A percentile compares a stretch with the other conserved stretches of the same genome.
Evolutionary conservation across 1,139 yeast species (phyloP).

Genomic region (Saccharomyces pastorianus): DNA sequence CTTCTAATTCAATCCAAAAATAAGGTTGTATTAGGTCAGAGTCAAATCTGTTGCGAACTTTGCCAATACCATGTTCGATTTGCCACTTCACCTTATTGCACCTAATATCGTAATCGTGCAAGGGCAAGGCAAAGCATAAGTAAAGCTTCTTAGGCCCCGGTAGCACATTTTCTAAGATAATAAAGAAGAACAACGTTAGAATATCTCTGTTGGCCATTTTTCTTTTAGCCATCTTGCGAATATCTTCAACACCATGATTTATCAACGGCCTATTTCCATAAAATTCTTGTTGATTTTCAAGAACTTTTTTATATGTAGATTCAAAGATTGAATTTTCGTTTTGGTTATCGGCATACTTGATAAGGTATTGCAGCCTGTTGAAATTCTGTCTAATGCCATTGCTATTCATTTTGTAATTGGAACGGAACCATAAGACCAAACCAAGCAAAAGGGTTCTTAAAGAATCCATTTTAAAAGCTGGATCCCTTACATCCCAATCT

Average conservation of each 20-base stretch:
- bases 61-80: constrained; percentile 7
- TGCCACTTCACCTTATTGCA: constrained; percentile 5
- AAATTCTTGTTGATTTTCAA: constrained; percentile 10
- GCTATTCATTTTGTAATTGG: constrained; percentile 20
- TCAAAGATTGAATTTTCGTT: not conserved
- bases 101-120: constrained; percentile 12
- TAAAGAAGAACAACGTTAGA: constrained; percentile 17
- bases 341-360: constrained; percentile 3
- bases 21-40: constrained; percentile 21
- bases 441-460: constrained; percentile 19
- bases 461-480: constrained; percentile 1
- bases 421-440: constrained; percentile 20
- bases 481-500: constrained; percentile 5
- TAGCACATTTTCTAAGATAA: constrained; percentile 15
- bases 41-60: constrained; percentile 21
- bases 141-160: constrained; percentile 6
- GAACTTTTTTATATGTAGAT: constrained; percentile 5
- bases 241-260: constrained; percentile 7
- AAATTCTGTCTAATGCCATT: constrained; percentile 25
- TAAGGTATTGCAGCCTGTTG: constrained; percentile 12
- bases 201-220: constrained; percentile 21
- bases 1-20: constrained; percentile 22
- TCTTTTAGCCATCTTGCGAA: constrained; percentile 18
- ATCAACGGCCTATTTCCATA: constrained; percentile 19
- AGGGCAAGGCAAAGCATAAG: constrained; percentile 22